Evolutionary conservation across 108 stramenopile species (phyloP).

Genomic region (Asterionellopsis glacialis): DNA sequence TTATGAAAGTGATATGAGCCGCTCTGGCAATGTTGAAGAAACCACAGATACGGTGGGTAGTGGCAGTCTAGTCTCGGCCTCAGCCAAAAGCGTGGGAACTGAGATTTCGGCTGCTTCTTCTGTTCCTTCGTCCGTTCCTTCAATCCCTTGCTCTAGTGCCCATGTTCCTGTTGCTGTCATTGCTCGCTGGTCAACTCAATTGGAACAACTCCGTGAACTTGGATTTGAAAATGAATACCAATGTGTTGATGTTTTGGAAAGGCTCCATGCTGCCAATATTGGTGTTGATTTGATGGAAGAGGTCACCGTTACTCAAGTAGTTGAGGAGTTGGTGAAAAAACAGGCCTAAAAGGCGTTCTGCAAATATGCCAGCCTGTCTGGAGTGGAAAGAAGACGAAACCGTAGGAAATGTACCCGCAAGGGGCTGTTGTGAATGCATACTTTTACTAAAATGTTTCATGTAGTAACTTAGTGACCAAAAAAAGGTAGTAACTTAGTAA

Average conservation of each 20-base stretch:
- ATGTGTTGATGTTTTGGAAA: conserved; percentile 57
- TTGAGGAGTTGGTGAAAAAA: conserved; percentile 44
- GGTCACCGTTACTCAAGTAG: conserved; percentile 49
- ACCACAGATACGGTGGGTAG: not conserved
- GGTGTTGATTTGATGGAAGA: conserved; percentile 47
- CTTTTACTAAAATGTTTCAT: too few relatives aligned
- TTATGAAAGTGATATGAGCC: conserved; percentile 55
- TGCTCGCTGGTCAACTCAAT: conserved; percentile 59
- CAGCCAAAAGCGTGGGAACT: too few relatives aligned
- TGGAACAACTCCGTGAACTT: conserved; percentile 52
- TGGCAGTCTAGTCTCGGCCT: too few relatives aligned
- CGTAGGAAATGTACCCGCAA: too few relatives aligned
- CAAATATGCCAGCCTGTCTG: not conserved
- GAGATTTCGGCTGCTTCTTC: conserved; percentile 7
- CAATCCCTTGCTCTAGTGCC: conserved; percentile 1
- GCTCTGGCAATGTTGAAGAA: conserved; percentile 1
- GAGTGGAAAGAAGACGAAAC: too few relatives aligned
- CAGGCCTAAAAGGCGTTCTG: conserved; percentile 1
- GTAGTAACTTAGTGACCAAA: too few relatives aligned
- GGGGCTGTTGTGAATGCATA: too few relatives aligned
- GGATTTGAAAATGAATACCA: conserved; percentile 58
- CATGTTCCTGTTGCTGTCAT: conserved; percentile 22
- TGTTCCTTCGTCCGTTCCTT: conserved; percentile 34
- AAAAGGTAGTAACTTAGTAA: too few relatives aligned
- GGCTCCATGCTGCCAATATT: conserved; percentile 61